phyloP scores from a whole-genome alignment of 2,329 filamentous ascomycete genomes.

The Rugonectria rugulosa region DNA sequence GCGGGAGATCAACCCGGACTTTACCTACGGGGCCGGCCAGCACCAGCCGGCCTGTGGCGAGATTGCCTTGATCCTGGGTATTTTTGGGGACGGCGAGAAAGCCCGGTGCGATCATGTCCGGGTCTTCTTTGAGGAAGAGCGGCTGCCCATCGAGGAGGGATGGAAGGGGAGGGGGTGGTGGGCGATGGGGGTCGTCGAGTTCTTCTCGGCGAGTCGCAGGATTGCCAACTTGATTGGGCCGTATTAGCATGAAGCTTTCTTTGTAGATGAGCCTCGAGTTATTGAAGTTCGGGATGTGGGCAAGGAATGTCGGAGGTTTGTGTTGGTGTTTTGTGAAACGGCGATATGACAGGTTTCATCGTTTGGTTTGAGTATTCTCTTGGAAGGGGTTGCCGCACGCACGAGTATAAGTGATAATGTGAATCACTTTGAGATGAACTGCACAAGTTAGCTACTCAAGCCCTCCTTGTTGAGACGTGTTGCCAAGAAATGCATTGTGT shows the following conservation, averaged over 20 bases:
- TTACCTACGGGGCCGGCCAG: conserved; percentile 25
- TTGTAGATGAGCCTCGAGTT: no score
- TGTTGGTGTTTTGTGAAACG: no score
- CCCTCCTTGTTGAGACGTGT: no score
- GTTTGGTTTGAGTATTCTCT: no score
- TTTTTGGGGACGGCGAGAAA: conserved; percentile 28
- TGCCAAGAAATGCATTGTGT: no score
- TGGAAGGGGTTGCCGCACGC: no score
- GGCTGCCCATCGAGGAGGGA: conserved; percentile 29
- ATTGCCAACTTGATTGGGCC: neutral
- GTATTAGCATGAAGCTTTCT: neutral
- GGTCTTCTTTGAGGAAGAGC: conserved; percentile 33
- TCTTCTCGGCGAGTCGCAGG: conserved; percentile 14
- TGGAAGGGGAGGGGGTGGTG: conserved; percentile 31
- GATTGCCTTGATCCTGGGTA: conserved; percentile 31
- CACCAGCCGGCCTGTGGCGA: conserved; percentile 31
- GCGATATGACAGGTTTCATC: no score
- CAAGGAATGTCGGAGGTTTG: no score
- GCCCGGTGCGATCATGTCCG: conserved; percentile 25
- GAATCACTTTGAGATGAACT: no score
- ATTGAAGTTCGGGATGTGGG: neutral
- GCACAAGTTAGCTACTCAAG: no score
- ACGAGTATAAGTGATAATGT: no score
- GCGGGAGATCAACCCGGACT: conserved; percentile 23
- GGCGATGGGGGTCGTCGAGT: conserved; percentile 29